Conservation (phyloP, 768 basidiomycete genomes). For the Neoboletus magnificus region DNA sequence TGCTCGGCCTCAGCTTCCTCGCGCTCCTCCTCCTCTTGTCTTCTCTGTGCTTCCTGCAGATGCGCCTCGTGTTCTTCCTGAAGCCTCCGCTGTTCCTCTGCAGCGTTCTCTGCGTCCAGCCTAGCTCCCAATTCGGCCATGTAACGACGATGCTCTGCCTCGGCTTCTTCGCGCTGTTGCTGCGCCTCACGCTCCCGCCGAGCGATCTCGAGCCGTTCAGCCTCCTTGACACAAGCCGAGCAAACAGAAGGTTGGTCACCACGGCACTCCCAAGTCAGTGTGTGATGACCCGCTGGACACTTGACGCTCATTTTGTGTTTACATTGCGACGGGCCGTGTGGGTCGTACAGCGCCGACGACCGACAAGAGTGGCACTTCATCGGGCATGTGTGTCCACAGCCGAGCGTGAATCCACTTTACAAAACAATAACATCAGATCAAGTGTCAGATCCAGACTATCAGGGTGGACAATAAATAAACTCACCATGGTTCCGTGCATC, state of each 20-base stretch:
- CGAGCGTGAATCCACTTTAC: slow-evolving; percentile 6
- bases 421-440: not conserved
- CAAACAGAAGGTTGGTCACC: slow-evolving; percentile 37
- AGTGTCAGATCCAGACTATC: too few species aligned
- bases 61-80: slow-evolving; percentile 30
- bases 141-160: slow-evolving; percentile 35
- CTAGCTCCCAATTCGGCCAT: slow-evolving; percentile 35
- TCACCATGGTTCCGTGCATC: slow-evolving; percentile 59
- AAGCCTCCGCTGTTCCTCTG: not conserved
- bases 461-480: slow-evolving; percentile 4
- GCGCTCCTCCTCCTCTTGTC: not conserved
- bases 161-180: slow-evolving; percentile 41
- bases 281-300: slow-evolving; percentile 46
- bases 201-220: slow-evolving; percentile 34
- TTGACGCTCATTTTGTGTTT: slow-evolving; percentile 27
- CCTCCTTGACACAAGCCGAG: slow-evolving; percentile 41
- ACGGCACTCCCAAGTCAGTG: slow-evolving; percentile 41
- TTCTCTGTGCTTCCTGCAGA: slow-evolving; percentile 35
- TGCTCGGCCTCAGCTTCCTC: not conserved
- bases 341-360: slow-evolving; percentile 38
- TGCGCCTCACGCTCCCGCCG: slow-evolving; percentile 38
- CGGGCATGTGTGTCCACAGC: slow-evolving; percentile 45
- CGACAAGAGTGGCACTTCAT: slow-evolving; percentile 54
- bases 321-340: slow-evolving; percentile 40
- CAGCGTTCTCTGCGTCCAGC: slow-evolving; percentile 20